phyloP scores from a whole-genome alignment of 2,329 filamentous ascomycete genomes.

The Lasiodiplodia citricola region DNA sequence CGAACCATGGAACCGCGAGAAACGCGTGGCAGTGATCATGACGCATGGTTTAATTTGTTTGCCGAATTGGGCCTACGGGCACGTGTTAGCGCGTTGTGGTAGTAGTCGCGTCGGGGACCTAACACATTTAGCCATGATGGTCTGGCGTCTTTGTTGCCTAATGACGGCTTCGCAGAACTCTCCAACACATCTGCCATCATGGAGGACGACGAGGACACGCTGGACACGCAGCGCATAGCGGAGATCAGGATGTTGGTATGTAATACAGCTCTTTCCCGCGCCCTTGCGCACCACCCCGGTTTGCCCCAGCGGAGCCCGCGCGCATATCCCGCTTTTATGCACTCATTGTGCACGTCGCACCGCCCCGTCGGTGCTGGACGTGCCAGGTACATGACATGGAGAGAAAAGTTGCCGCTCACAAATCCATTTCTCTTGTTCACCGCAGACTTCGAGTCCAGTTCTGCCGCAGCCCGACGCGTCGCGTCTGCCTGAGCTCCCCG shows the following conservation, averaged over 20 bases:
- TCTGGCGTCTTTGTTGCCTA: constrained; percentile 8
- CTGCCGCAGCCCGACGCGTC: neutral
- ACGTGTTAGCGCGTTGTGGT: constrained; percentile 12
- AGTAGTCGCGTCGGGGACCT: neutral
- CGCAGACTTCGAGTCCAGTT: constrained; percentile 14
- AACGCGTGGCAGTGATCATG: neutral
- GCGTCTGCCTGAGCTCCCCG: constrained; percentile 19
- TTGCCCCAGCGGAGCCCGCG: neutral
- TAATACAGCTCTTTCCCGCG: neutral
- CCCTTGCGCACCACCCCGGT: constrained; percentile 11
- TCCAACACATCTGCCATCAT: neutral
- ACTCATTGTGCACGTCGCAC: constrained; percentile 10
- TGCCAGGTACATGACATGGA: constrained; percentile 10
- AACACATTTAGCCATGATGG: neutral
- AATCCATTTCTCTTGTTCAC: neutral
- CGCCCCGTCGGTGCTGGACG: neutral
- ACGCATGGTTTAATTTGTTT: neutral
- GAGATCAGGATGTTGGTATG: constrained; percentile 24
- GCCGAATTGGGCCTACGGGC: neutral
- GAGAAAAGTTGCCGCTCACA: constrained; percentile 11
- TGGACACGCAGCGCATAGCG: constrained; percentile 23
- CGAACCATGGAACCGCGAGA: no score
- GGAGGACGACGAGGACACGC: constrained; percentile 12
- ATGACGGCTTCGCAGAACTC: neutral
- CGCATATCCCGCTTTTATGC: constrained; percentile 20